Percentiles rank a stretch among this genome's conserved stretches.
phyloP scores from a whole-genome alignment of 106 monocot genomes.

The Phalaenopsis equestris region DNA sequence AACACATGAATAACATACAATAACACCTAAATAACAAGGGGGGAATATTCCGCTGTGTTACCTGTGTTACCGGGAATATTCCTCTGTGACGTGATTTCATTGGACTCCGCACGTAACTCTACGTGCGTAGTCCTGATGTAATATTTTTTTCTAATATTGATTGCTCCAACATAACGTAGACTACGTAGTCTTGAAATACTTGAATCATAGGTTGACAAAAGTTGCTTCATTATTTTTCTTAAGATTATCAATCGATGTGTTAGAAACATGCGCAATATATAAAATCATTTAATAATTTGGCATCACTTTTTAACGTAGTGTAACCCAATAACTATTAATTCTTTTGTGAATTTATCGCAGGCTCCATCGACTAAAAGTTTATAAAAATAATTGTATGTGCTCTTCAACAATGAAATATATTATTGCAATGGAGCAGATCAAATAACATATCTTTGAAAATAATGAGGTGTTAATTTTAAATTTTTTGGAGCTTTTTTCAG shows the following conservation, averaged over 20 bases:
- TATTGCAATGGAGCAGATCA: not conserved
- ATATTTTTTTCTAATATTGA: not conserved
- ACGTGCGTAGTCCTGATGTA: too few relatives aligned
- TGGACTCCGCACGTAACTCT: too few relatives aligned
- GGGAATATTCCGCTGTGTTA: too few relatives aligned
- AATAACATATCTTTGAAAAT: not conserved
- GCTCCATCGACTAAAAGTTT: not conserved
- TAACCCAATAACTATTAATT: too few relatives aligned
- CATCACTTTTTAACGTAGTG: not conserved
- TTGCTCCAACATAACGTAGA: not conserved
- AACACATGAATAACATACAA: too few relatives aligned
- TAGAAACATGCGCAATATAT: not conserved
- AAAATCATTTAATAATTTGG: not conserved
- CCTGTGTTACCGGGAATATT: too few relatives aligned
- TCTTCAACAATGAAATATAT: not conserved
- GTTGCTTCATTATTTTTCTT: not conserved
- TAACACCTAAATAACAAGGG: too few relatives aligned
- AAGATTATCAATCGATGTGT: not conserved
- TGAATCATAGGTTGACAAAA: not conserved
- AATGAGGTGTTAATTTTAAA: not conserved
- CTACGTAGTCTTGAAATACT: not conserved
- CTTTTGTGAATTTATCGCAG: too few relatives aligned
- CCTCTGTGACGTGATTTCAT: too few relatives aligned
- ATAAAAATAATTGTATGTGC: not conserved
- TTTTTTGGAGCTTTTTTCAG: constrained; percentile 6